Evolutionary conservation across 768 basidiomycete genomes (phyloP), one percentile per base, ranked within the genome.

Genomic region (Termitomyces sp.): DNA sequence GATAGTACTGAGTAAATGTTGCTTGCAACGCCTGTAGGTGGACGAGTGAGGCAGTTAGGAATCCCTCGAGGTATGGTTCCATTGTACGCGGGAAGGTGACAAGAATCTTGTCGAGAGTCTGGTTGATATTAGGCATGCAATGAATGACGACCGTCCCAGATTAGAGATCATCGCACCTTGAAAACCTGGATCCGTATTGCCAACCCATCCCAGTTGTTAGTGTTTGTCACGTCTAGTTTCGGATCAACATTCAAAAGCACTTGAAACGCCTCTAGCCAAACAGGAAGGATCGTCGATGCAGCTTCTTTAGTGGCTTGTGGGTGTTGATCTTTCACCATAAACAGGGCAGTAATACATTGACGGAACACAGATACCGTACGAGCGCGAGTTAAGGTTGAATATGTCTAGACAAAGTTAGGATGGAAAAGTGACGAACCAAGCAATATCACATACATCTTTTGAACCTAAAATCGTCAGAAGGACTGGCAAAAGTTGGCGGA

Each of bases 291-390:
- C 48, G 85, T 82, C 31, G 84, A 86, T 38, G 85, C 84, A 0
- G 94, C 94, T 65, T 92, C 88, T 68, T 91, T 91, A 42, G 92
- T 92, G 0, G 91, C 85, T 60, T 89, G 86, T 0, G 95, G 93
- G 67, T 95, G 89, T 65, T 94, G 89, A 40, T 94, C 94, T 71
- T 95, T 94, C 60, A 98, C 94, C 87, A 96, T 98, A 73, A 91
- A 95, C 17, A 98, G 80, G 5, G 94, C 89, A 56, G 86, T 84
- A 4, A 97, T 80, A 68, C 94, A 95, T 77, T 98, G 93, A 36
- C 89, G 81, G 77, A 98, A 98, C 37, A 97, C 94, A 4, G 88
- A 82, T 15, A 99, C 81, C 4, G 93, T 88, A 34, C 93, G 84
- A 0, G 95, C 86, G 36, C 96, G 87, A 7, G 96, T 97, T 6